A percentile compares a stretch with the other conserved stretches of the same genome.
These are phyloP conservation scores for Malbranchea zuffiana DNA, from an alignment of 2,329 filamentous ascomycete genomes.

Conservation along the genomic window DNA sequence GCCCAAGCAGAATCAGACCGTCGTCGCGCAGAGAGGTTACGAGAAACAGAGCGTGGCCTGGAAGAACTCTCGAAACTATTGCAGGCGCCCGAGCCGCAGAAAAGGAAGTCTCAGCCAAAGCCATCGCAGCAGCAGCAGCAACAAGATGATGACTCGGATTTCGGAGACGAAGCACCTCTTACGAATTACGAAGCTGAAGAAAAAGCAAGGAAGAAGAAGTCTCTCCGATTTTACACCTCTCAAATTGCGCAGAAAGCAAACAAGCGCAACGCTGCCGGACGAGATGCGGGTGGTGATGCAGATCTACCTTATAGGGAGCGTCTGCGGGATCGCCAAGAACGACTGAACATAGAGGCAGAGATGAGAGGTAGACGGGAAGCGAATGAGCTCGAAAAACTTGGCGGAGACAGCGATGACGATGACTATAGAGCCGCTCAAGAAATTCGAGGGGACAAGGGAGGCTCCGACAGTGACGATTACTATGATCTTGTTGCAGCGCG, in stretches of 20 bases:
- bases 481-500: constrained; percentile 74
- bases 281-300: constrained; percentile 50
- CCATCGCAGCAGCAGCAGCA: constrained; percentile 21
- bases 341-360: constrained; percentile 81
- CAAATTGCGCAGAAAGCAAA: constrained; percentile 93
- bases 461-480: constrained; percentile 48
- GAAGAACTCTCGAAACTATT: constrained; percentile 57
- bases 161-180: constrained; percentile 77
- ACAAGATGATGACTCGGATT: constrained; percentile 62
- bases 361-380: constrained; percentile 58
- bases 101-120: constrained; percentile 29
- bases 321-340: constrained; percentile 69
- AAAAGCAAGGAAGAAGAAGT: constrained; percentile 83
- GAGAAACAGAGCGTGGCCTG: constrained; percentile 57
- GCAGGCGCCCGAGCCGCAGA: constrained; percentile 36
- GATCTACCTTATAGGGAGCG: constrained; percentile 75
- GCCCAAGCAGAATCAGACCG: constrained; percentile 46
- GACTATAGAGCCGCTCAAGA: constrained; percentile 45
- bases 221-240: constrained; percentile 91
- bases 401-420: constrained; percentile 58
- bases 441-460: constrained; percentile 31
- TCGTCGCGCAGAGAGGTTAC: constrained; percentile 43
- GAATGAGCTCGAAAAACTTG: constrained; percentile 55
- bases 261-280: constrained; percentile 54
- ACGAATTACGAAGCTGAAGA: constrained; percentile 70